Conservation (phyloP, 768 basidiomycete species). For the Phallus indusiatus region DNA sequence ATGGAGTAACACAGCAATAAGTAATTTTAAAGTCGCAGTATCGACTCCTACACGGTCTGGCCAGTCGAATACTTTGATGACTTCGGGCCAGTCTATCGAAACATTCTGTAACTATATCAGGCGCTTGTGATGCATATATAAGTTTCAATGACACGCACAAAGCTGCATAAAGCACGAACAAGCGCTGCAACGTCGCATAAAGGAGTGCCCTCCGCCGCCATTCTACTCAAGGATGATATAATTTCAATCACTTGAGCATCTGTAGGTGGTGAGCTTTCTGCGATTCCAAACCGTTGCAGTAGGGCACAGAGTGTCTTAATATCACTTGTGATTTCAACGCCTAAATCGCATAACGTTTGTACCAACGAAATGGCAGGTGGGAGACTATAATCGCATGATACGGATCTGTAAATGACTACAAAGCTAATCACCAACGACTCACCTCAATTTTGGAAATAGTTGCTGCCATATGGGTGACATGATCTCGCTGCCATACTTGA, state of each 20-base stretch:
- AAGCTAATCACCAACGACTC: slow-evolving; percentile 13
- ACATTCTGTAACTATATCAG: slow-evolving; percentile 35
- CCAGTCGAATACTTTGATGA: slow-evolving; percentile 82
- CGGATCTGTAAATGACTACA: not conserved
- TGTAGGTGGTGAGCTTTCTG: slow-evolving; percentile 59
- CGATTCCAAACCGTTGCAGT: slow-evolving; percentile 65
- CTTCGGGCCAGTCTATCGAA: slow-evolving; percentile 67
- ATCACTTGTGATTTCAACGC: slow-evolving; percentile 71
- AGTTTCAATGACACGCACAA: slow-evolving; percentile 40
- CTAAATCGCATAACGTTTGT: slow-evolving; percentile 67
- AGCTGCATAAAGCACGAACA: slow-evolving; percentile 61
- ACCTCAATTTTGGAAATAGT: slow-evolving; percentile 71
- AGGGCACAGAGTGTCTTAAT: slow-evolving; percentile 59
- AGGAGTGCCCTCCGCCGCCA: slow-evolving; percentile 62
- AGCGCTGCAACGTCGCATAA: slow-evolving; percentile 70
- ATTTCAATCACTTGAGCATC: slow-evolving; percentile 66
- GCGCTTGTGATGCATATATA: not conserved
- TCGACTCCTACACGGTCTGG: slow-evolving; percentile 78
- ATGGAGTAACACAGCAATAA: slow-evolving; percentile 81
- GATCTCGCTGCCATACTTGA: slow-evolving; percentile 73
- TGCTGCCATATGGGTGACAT: slow-evolving; percentile 65
- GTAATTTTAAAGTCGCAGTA: slow-evolving; percentile 78
- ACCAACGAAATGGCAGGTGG: slow-evolving; percentile 59
- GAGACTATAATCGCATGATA: slow-evolving; percentile 35
- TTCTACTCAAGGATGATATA: slow-evolving; percentile 53